Conservation (phyloP, 805 yeast species). For the Yarrowia hollandica region DNA sequence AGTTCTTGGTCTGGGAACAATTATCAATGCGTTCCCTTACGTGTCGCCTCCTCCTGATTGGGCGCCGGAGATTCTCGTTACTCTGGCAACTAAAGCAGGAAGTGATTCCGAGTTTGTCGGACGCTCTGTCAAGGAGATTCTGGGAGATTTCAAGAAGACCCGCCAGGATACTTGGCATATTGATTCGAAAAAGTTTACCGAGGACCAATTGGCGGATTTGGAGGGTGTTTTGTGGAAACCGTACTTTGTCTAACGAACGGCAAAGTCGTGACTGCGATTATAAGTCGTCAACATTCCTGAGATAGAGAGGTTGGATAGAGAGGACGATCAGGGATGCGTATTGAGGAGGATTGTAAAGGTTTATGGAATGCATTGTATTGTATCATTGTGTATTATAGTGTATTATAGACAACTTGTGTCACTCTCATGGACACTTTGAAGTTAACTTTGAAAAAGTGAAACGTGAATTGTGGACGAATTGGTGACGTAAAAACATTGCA, state of each 20-base stretch:
- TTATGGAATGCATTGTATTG: no score
- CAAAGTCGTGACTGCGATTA: no score
- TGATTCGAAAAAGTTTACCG: slow-evolving; percentile 71
- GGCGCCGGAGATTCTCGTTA: slow-evolving; percentile 73
- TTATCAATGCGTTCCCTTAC: slow-evolving; percentile 87
- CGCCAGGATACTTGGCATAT: slow-evolving; percentile 97
- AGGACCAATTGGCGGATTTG: slow-evolving; percentile 79
- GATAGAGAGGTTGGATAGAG: no score
- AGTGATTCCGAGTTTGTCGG: slow-evolving; percentile 78
- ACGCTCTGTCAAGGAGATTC: slow-evolving; percentile 73
- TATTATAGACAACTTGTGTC: no score
- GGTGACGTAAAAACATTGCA: no score
- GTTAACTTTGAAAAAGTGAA: no score
- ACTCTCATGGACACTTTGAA: no score
- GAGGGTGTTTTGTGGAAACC: slow-evolving; percentile 95
- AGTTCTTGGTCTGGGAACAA: slow-evolving; percentile 82
- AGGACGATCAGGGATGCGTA: no score
- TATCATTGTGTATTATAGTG: no score
- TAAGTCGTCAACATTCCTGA: no score
- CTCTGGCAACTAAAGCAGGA: slow-evolving; percentile 68
- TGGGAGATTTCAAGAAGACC: slow-evolving; percentile 84
- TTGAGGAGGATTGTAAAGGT: no score
- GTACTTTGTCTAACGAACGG: slow-evolving; percentile 58
- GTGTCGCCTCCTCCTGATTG: slow-evolving; percentile 87
- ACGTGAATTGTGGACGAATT: no score